A percentile compares a stretch with the other conserved stretches of the same genome.
These are phyloP conservation scores for Paramecium primaurelia DNA, from an alignment of 73 alveolate genomes.

Conservation along the genomic window DNA sequence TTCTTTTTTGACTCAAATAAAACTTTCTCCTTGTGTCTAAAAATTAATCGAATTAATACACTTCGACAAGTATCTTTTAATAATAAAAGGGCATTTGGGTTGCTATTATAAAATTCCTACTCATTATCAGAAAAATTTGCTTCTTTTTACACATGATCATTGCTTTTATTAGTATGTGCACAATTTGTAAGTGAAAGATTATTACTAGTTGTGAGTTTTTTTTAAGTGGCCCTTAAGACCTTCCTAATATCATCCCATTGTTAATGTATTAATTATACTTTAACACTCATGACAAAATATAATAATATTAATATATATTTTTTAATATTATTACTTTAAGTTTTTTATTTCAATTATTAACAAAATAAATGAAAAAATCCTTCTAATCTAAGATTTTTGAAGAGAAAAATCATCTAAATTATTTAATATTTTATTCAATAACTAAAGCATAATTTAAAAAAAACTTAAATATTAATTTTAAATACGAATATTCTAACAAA, in stretches of 20 bases:
- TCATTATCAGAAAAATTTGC: background rate
- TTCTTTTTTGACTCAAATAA: background rate
- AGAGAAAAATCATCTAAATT: too few relatives aligned
- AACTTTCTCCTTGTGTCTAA: conserved; percentile 18
- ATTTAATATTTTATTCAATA: too few relatives aligned
- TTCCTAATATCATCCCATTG: conserved; percentile 8
- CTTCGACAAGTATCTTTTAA: conserved; percentile 21
- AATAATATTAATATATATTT: background rate
- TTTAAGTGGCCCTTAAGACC: background rate
- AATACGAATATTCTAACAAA: too few relatives aligned
- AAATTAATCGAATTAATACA: background rate
- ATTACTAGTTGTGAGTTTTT: background rate
- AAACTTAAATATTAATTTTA: too few relatives aligned
- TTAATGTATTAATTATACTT: background rate
- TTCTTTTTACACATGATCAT: background rate
- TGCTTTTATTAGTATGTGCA: background rate
- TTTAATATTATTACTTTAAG: too few relatives aligned
- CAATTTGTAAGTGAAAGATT: background rate
- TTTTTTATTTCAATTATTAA: too few relatives aligned
- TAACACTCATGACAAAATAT: background rate
- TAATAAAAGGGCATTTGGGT: background rate
- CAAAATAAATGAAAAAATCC: too few relatives aligned
- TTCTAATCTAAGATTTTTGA: too few relatives aligned
- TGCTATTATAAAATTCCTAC: background rate
- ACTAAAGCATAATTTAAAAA: too few relatives aligned